These are phyloP conservation scores for Coleophoma cylindrospora DNA, from an alignment of 2,329 filamentous ascomycete genomes.

Conservation along the genomic window DNA sequence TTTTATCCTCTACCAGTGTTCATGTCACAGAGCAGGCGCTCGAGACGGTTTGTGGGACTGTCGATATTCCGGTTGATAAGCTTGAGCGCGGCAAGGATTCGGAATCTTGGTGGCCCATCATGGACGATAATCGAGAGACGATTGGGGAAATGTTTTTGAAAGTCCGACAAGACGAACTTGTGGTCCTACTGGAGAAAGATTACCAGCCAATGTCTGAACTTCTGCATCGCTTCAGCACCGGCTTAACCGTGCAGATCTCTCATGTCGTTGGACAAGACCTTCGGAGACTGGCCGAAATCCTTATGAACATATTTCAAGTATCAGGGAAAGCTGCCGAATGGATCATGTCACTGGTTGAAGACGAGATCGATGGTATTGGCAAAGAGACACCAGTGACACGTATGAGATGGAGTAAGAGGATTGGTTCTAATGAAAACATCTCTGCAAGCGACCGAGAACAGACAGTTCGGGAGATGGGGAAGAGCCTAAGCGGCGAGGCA, in stretches of 20 bases:
- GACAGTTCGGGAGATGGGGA: slow-evolving; percentile 72
- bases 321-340: slow-evolving; percentile 80
- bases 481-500: slow-evolving; percentile 77
- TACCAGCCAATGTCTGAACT: slow-evolving; percentile 80
- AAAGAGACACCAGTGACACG: slow-evolving; percentile 74
- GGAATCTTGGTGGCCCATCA: slow-evolving; percentile 83
- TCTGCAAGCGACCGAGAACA: slow-evolving; percentile 62
- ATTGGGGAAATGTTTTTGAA: slow-evolving; percentile 83
- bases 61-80: slow-evolving; percentile 73
- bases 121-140: slow-evolving; percentile 69
- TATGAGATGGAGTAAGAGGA: slow-evolving; percentile 64
- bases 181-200: slow-evolving; percentile 80
- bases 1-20: slow-evolving; percentile 22
- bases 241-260: slow-evolving; percentile 80
- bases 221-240: slow-evolving; percentile 77
- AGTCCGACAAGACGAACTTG: slow-evolving; percentile 79
- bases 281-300: slow-evolving; percentile 74
- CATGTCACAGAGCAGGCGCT: slow-evolving; percentile 26
- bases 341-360: slow-evolving; percentile 89
- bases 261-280: slow-evolving; percentile 73
- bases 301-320: slow-evolving; percentile 94
- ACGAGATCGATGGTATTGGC: slow-evolving; percentile 91
- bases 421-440: slow-evolving; percentile 66
- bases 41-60: slow-evolving; percentile 59
- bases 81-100: slow-evolving; percentile 71